phyloP scores from a whole-genome alignment of 208 protist species.

The Acanthamoeba pearcei region DNA sequence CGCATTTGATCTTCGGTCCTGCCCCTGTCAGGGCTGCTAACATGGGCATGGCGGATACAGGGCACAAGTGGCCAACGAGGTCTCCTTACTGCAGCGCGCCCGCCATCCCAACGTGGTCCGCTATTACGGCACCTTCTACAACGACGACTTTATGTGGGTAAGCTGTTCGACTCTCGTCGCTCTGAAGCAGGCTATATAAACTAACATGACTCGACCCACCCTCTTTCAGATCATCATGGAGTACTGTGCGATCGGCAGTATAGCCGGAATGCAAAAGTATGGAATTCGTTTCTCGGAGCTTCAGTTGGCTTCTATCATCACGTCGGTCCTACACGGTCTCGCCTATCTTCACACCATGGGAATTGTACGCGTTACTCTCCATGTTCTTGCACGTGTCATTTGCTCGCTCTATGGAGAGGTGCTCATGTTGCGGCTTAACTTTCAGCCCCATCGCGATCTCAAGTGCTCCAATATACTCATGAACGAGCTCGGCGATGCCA shows the following conservation, averaged over 20 bases:
- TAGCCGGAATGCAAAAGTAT: background rate
- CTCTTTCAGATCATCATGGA: constrained; percentile 35
- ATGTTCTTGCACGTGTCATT: background rate
- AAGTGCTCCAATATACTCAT: constrained; percentile 61
- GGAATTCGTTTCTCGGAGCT: constrained; percentile 23
- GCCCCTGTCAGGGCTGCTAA: too few species aligned
- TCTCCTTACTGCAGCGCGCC: constrained; percentile 33
- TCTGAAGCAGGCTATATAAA: background rate
- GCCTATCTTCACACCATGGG: constrained; percentile 71
- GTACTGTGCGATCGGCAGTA: constrained; percentile 21
- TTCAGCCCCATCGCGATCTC: constrained; percentile 56
- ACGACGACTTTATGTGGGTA: constrained; percentile 65
- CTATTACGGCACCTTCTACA: constrained; percentile 67
- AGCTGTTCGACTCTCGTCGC: background rate
- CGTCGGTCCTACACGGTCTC: constrained; percentile 42
- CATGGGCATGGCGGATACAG: background rate
- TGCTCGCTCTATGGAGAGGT: too few species aligned
- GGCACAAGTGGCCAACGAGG: constrained; percentile 35
- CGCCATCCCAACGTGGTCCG: constrained; percentile 60
- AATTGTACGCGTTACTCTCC: background rate
- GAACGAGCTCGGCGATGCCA: constrained; percentile 69
- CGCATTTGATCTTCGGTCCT: too few species aligned
- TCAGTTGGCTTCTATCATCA: constrained; percentile 29
- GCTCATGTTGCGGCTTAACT: background rate
- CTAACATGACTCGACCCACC: background rate